Conservation (phyloP, 2,329 filamentous ascomycete genomes). For the Penicillium sp. region DNA sequence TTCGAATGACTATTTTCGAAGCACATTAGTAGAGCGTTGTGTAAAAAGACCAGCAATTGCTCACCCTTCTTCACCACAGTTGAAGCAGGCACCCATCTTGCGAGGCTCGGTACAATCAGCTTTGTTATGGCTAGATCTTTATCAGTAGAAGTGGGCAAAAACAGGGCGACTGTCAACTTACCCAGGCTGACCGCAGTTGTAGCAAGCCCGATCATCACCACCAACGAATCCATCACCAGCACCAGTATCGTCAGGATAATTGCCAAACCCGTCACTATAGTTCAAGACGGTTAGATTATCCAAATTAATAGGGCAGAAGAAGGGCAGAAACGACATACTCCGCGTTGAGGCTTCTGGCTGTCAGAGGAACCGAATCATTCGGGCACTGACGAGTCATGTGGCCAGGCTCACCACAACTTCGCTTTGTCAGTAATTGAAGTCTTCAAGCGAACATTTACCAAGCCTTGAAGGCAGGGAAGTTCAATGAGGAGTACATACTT, state of each 20-base stretch:
- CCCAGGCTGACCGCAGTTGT: conserved; percentile 14
- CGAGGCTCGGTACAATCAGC: conserved; percentile 47
- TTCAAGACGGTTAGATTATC: neutral
- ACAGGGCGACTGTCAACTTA: conserved; percentile 2
- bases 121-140: conserved; percentile 40
- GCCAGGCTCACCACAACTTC: conserved; percentile 37
- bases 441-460: neutral
- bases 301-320: conserved; percentile 13
- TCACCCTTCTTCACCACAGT: conserved; percentile 17
- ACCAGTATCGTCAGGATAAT: neutral
- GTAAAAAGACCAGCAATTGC: neutral
- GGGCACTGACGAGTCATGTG: conserved; percentile 47
- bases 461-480: neutral
- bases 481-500: conserved; percentile 32
- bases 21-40: neutral
- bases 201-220: conserved; percentile 5
- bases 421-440: neutral
- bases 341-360: conserved; percentile 14
- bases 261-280: neutral
- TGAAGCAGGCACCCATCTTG: conserved; percentile 12
- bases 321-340: conserved; percentile 27
- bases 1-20: conserved; percentile 16
- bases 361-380: conserved; percentile 23
- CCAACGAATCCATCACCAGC: neutral
- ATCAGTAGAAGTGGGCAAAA: neutral